phyloP scores from a whole-genome alignment of 1,284 basidiomycete species.

The Lignosus rhinocerotis region DNA sequence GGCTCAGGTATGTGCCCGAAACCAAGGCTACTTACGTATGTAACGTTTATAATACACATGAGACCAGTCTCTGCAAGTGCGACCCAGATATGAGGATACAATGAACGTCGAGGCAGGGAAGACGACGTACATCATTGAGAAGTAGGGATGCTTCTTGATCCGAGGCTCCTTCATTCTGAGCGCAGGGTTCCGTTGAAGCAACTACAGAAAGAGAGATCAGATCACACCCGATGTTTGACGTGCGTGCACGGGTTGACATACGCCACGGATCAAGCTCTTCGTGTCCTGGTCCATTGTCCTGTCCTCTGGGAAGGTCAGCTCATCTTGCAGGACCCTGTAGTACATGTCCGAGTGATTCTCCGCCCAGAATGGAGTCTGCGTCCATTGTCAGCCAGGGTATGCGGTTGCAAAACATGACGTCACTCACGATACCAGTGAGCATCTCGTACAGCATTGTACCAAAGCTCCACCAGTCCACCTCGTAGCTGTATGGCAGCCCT shows the following conservation, averaged over 20 bases:
- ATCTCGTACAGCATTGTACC: conserved; percentile 98
- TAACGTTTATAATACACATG: conserved; percentile 95
- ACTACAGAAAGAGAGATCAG: conserved; percentile 41
- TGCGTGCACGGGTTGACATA: conserved; percentile 42
- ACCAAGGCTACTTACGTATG: conserved; percentile 58
- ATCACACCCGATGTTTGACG: not conserved
- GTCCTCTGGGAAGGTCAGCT: conserved; percentile 87
- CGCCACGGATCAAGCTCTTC: conserved; percentile 91
- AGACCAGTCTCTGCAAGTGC: conserved; percentile 74
- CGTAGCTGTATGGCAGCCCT: conserved; percentile 88
- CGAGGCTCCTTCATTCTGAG: conserved; percentile 90
- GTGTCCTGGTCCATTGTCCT: conserved; percentile 91
- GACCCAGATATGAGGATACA: conserved; percentile 6
- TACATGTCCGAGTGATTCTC: conserved; percentile 96
- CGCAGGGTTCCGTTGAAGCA: conserved; percentile 89
- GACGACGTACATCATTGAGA: conserved; percentile 84
- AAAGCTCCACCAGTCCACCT: conserved; percentile 98
- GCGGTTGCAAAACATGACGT: conserved; percentile 1
- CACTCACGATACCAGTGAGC: conserved; percentile 83
- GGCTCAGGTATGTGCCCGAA: conserved; percentile 1
- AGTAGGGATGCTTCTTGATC: conserved; percentile 94
- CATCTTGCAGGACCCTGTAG: conserved; percentile 85
- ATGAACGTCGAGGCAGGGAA: conserved; percentile 7
- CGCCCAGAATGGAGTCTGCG: conserved; percentile 90
- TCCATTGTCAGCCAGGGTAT: conserved; percentile 20